A percentile compares a stretch with the other conserved stretches of the same genome.
Conservation (phyloP, 768 basidiomycete genomes). For the Amanita subjunquillea region DNA sequence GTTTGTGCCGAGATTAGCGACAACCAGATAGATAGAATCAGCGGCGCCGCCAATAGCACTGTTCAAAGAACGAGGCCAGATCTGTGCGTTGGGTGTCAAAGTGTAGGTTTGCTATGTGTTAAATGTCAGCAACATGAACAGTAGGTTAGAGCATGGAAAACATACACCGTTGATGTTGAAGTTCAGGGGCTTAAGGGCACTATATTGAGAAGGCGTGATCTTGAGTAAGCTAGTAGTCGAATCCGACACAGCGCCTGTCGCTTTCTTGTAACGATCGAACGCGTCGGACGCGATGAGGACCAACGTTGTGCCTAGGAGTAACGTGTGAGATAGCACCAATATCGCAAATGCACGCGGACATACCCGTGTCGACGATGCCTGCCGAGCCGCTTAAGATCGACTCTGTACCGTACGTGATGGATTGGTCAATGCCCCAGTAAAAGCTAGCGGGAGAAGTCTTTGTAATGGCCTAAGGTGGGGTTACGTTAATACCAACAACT, state of each 20-base stretch:
- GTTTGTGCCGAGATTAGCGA: constrained; percentile 37
- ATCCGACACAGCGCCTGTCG: constrained; percentile 35
- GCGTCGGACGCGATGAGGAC: constrained; percentile 37
- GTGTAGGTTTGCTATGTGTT: constrained; percentile 33
- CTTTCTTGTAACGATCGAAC: constrained; percentile 29
- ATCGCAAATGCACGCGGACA: background rate
- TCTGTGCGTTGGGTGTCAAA: constrained; percentile 55
- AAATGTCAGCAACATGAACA: constrained; percentile 19
- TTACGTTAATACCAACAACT: background rate
- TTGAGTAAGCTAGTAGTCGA: constrained; percentile 36
- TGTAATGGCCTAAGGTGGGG: constrained; percentile 31
- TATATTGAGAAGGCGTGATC: constrained; percentile 41
- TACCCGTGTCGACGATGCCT: constrained; percentile 54
- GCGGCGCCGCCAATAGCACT: constrained; percentile 41
- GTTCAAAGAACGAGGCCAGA: constrained; percentile 58
- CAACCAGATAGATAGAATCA: constrained; percentile 43
- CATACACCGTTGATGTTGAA: constrained; percentile 44
- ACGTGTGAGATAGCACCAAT: background rate
- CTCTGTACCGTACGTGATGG: constrained; percentile 38
- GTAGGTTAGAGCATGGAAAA: constrained; percentile 6
- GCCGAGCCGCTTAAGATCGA: constrained; percentile 35
- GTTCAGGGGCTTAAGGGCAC: constrained; percentile 40
- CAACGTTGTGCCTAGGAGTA: constrained; percentile 33
- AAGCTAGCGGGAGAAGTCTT: constrained; percentile 30
- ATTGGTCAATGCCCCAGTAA: constrained; percentile 56